phyloP scores from a whole-genome alignment of 495 filamentous ascomycete species.

The Bacidia gigantensis region DNA sequence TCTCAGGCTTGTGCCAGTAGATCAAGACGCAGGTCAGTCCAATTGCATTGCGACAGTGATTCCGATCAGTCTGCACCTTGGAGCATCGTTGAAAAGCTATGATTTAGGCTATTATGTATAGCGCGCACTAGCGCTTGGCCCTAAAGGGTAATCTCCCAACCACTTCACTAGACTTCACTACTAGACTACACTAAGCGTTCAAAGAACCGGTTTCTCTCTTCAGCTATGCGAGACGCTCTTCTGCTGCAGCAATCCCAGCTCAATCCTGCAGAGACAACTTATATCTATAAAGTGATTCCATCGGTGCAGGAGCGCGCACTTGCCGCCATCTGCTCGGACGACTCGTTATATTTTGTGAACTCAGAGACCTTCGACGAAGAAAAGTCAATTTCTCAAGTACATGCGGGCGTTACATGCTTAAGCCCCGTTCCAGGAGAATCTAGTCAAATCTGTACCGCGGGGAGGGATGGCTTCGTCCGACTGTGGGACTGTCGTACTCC shows the following conservation, averaged over 20 bases:
- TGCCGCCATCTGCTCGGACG: slow-evolving; percentile 42
- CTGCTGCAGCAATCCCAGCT: slow-evolving; percentile 23
- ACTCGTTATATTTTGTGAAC: slow-evolving; percentile 39
- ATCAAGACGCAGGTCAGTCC: no score
- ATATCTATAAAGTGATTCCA: slow-evolving; percentile 37
- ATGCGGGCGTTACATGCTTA: slow-evolving; percentile 32
- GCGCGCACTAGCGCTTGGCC: no score
- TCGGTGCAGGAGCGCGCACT: slow-evolving; percentile 15
- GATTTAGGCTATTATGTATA: no score
- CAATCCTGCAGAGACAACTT: slow-evolving; percentile 32
- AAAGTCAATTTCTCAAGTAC: slow-evolving; percentile 25
- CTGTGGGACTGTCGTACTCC: slow-evolving; percentile 29
- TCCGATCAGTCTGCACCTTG: no score
- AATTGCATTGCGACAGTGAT: no score
- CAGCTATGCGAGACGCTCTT: no score
- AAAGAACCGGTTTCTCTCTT: no score
- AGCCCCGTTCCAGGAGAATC: slow-evolving; percentile 17
- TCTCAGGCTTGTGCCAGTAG: no score
- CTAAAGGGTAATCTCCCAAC: no score
- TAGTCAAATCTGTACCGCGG: slow-evolving; percentile 31
- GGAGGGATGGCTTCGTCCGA: slow-evolving; percentile 35
- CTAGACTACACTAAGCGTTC: no score
- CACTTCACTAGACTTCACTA: no score
- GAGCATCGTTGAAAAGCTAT: no score
- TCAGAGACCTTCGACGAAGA: slow-evolving; percentile 26